Evolutionary conservation across 495 filamentous ascomycete species (phyloP), one percentile per base, ranked within the genome.

Genomic region (Margaritispora aquatica): DNA sequence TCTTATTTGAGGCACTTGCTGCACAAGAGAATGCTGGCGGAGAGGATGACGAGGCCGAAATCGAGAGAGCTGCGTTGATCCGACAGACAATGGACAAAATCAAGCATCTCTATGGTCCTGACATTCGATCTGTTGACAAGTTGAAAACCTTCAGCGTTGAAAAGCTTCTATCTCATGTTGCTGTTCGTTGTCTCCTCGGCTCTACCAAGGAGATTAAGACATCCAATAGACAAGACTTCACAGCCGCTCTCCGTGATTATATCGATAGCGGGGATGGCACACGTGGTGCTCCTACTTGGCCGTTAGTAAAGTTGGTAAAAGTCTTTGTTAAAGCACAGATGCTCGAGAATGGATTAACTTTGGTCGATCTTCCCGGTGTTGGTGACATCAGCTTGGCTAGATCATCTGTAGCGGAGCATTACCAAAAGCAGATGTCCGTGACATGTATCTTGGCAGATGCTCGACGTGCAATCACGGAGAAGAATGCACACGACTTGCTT

Each of bases 331-430:
- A 82, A 65, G 71, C 82, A 2, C 49, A 70, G 3, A 78, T 78
- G 2, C 70, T 89, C 7, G 71, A 76, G 13, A 83, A 82, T 15
- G 87, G 87, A 2, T 77, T 83, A 3, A 77, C 84, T 4, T 72
- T 90, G n/a, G 85, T 44, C 17, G 38, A 90, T 66, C 63, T 89
- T 50, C 87, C 87, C 4, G 83, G 83, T 56, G 74, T 81, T 10
- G 79, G 82, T 47, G 84, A 88, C 63, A 78, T 80, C 0, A 90
- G 89, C 67, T 74, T 80, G 0, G 87, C 85, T 31, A 75, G 87
- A 46, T 77, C 77, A 7, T 79, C 77, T 1, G 80, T 88, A 17
- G 83, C 84, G 0, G 73, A 78, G 22, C 76, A 74, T 1, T 89
- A 88, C 65, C 82, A 85, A 73, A 81, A 85, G 63, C 70, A 74